These are phyloP conservation scores for Sclerotinia nivalis DNA, from an alignment of 2,329 filamentous ascomycete species.

Conservation along the genomic window DNA sequence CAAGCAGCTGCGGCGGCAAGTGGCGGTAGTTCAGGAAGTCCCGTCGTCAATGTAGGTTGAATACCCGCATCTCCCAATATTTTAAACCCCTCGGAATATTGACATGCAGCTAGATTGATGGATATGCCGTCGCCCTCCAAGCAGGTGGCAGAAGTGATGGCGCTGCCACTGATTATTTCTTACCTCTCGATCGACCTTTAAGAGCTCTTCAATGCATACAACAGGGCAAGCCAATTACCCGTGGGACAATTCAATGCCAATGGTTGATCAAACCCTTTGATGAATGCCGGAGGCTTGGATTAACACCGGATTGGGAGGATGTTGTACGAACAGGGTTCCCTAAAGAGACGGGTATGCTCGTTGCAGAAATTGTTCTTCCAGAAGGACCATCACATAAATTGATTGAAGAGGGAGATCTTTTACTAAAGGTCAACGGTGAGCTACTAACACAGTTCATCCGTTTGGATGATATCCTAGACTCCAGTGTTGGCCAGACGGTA, in stretches of 20 bases:
- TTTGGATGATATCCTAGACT: constrained; percentile 88
- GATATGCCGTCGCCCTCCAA: constrained; percentile 87
- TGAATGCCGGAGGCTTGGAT: constrained; percentile 85
- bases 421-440: constrained; percentile 91
- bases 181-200: constrained; percentile 86
- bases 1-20: constrained; percentile 96
- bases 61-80: neutral
- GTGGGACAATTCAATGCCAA: constrained; percentile 97
- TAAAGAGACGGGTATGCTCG: constrained; percentile 93
- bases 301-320: constrained; percentile 84
- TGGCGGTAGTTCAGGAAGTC: constrained; percentile 96
- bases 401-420: constrained; percentile 89
- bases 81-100: neutral
- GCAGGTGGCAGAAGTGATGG: constrained; percentile 92
- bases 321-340: constrained; percentile 81
- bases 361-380: constrained; percentile 91
- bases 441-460: constrained; percentile 90
- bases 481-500: constrained; percentile 77
- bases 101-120: constrained; percentile 61
- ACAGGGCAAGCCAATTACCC: constrained; percentile 70
- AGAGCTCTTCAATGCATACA: constrained; percentile 86
- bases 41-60: constrained; percentile 71
- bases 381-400: constrained; percentile 84
- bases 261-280: constrained; percentile 98
- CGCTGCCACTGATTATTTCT: constrained; percentile 95